These are phyloP conservation scores for Cichorium intybus DNA, from an alignment of 140 eudicot genomes.

Conservation along the genomic window DNA sequence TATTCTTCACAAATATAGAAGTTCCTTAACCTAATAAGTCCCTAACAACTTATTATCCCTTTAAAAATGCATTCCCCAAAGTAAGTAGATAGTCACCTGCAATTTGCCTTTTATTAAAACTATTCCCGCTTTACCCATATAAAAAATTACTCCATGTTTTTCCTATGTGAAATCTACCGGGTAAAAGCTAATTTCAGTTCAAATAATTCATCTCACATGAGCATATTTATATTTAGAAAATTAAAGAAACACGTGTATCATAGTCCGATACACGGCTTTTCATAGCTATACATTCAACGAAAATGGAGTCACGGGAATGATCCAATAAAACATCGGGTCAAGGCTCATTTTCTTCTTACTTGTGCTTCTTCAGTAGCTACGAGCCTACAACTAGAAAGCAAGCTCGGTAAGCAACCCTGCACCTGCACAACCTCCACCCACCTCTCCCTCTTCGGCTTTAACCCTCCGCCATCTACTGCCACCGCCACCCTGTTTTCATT, in stretches of 20 bases:
- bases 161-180: too few relatives aligned
- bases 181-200: not conserved
- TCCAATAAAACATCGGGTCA: not conserved
- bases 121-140: too few relatives aligned
- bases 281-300: conserved; percentile 17
- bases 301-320: not conserved
- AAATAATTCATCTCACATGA: not conserved
- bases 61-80: too few relatives aligned
- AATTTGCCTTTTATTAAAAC: too few relatives aligned
- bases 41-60: too few relatives aligned
- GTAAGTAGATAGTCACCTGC: too few relatives aligned
- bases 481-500: conserved; percentile 15
- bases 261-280: not conserved
- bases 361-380: conserved; percentile 22
- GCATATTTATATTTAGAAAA: not conserved
- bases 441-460: conserved; percentile 31
- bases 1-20: too few relatives aligned
- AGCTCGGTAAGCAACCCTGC: conserved; percentile 38
- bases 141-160: too few relatives aligned
- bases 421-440: conserved; percentile 36
- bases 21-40: too few relatives aligned
- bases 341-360: conserved; percentile 24
- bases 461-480: conserved; percentile 19
- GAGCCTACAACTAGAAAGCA: conserved; percentile 39
- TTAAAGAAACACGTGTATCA: not conserved